These are phyloP conservation scores for Xylariaceae sp. DNA, from an alignment of 2,329 filamentous ascomycete species.

Conservation along the genomic window DNA sequence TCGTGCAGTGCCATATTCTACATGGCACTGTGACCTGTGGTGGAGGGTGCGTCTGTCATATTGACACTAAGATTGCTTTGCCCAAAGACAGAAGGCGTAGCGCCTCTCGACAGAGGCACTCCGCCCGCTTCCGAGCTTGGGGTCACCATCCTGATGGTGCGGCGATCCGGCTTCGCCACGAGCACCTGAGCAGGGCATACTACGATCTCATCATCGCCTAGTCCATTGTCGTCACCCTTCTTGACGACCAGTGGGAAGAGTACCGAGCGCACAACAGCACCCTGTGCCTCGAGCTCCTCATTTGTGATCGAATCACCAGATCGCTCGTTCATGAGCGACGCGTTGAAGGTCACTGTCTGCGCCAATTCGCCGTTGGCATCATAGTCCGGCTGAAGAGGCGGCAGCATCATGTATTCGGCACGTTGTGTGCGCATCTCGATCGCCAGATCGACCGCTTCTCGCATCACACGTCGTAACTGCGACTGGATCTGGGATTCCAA, in stretches of 20 bases:
- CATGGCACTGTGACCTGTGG: slow-evolving; percentile 6
- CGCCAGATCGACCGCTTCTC: slow-evolving; percentile 81
- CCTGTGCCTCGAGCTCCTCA: slow-evolving; percentile 72
- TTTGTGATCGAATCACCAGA: slow-evolving; percentile 62
- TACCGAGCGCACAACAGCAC: slow-evolving; percentile 81
- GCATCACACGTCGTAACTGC: slow-evolving; percentile 82
- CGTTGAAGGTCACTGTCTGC: slow-evolving; percentile 87
- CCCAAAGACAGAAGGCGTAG: slow-evolving; percentile 20
- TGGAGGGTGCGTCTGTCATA: slow-evolving; percentile 13
- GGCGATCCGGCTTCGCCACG: slow-evolving; percentile 52
- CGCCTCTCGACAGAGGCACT: slow-evolving; percentile 29
- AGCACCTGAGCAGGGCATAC: slow-evolving; percentile 94
- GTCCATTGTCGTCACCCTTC: slow-evolving; percentile 83
- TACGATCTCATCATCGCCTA: slow-evolving; percentile 90
- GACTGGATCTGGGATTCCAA: slow-evolving; percentile 76
- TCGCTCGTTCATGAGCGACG: slow-evolving; percentile 90
- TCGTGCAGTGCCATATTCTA: slow-evolving; percentile 1
- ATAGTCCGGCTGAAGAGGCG: slow-evolving; percentile 90
- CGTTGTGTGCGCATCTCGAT: slow-evolving; percentile 97
- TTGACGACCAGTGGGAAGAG: slow-evolving; percentile 96
- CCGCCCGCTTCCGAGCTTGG: slow-evolving; percentile 51
- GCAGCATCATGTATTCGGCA: slow-evolving; percentile 98
- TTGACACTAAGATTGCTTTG: slow-evolving; percentile 12
- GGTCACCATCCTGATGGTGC: slow-evolving; percentile 34
- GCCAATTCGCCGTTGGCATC: slow-evolving; percentile 87